Conservation (phyloP, 371 early-diverging fungal genomes). For the Mucor racemosus region DNA sequence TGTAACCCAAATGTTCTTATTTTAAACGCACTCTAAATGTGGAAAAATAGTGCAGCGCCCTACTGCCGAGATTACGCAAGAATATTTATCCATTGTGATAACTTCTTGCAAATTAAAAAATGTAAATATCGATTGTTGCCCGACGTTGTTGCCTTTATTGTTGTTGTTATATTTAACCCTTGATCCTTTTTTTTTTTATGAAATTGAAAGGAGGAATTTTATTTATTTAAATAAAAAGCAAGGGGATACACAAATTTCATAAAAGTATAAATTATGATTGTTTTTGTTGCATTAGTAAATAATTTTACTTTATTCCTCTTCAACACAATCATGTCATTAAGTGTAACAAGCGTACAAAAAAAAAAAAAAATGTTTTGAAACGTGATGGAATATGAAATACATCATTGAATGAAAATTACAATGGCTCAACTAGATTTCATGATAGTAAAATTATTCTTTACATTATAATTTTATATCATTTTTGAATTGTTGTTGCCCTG, state of each 20-base stretch:
- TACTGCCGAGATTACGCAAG: slow-evolving; percentile 2
- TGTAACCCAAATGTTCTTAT: background rate
- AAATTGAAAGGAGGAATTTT: too few species aligned
- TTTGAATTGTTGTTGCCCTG: too few species aligned
- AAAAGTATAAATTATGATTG: slow-evolving; percentile 1
- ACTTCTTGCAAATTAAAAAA: too few species aligned
- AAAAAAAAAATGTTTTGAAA: background rate
- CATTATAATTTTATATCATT: too few species aligned
- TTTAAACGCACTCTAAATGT: slow-evolving; percentile 3
- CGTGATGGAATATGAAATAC: background rate
- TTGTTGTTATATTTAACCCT: background rate
- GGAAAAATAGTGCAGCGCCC: slow-evolving; percentile 11
- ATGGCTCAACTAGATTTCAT: too few species aligned
- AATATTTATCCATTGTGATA: background rate
- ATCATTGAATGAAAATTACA: background rate
- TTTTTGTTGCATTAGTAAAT: background rate
- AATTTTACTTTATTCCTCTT: background rate
- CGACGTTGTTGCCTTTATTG: background rate
- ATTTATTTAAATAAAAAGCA: background rate
- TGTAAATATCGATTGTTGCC: background rate
- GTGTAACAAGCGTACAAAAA: slow-evolving; percentile 1
- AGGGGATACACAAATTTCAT: background rate
- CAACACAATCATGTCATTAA: slow-evolving; percentile 4
- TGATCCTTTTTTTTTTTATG: too few species aligned
- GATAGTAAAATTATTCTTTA: too few species aligned